Evolutionary conservation across 306 rosid species (phyloP), one percentile per base, ranked within the genome.

Genomic region (Astragalus glycyphyllos): DNA sequence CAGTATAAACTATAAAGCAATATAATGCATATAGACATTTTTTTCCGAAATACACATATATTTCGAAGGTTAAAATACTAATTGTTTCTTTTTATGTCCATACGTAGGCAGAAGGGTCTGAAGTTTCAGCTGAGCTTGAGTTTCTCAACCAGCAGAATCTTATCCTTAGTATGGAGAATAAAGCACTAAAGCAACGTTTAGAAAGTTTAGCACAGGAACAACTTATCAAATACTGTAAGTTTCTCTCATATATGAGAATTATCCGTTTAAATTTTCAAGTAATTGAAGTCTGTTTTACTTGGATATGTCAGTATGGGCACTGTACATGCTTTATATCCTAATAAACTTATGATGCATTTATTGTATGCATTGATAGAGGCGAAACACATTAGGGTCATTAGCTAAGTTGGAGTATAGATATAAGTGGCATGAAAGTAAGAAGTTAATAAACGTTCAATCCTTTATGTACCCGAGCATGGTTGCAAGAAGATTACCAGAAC

Each of bases 181-280:
- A 91, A 85, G 88, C 99, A 62, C 97, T 95, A 73, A 91, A 91
- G 81, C 97, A 95, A 62, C 97, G 99, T 51, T 80, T 95, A 76
- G 99, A 95, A 77, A 95, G 59, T 78, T 67, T 91, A 83, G 87
- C 96, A 45, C 99, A 95, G 79, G 99, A 91, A 88, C 96, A 95
- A 79, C 92, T 82, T 69, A 95, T 95, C 77, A 95, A 95, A 87
- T 87, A 88, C 70, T 62, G 99, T 95, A 85, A 88, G 96, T 72
- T 79, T 79, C 73, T 57, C 46, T 54, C 46, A 23, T 54, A 23
- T 54, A 60, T 62, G 46, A 71, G 48, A 34, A 48, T 71, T 74
- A 13, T 10, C 37, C 51, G 12, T 65, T 65, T 42, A 11, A 12
- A 31, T 57, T 57, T 61, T 71, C 59, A 63, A 68, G 62, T 68